Percentiles rank a stretch among this genome's conserved stretches.
Evolutionary conservation across 257 asterid species (phyloP).

Genomic region (Pogostemon cablin): DNA sequence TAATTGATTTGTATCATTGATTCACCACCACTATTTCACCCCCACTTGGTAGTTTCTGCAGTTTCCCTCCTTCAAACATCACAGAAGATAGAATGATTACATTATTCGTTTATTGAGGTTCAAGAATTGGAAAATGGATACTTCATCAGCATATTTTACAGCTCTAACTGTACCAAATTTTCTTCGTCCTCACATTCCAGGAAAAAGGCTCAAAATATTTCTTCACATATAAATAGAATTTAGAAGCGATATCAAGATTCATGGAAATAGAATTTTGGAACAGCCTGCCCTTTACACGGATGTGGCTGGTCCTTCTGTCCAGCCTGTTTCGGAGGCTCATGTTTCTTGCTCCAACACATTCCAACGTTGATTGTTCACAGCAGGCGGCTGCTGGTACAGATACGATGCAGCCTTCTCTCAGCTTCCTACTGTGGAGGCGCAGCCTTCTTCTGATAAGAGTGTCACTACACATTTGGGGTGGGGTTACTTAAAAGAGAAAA

Average conservation of each 20-base stretch:
- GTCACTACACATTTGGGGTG: no score
- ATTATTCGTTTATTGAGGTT: constrained; percentile 20
- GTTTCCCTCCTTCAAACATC: constrained; percentile 15
- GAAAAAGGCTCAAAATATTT: constrained; percentile 42
- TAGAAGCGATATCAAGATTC: constrained; percentile 21
- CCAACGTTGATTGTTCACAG: no score
- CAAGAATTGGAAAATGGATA: constrained; percentile 43
- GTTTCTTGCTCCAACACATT: no score
- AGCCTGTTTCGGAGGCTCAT: no score
- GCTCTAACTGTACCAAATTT: constrained; percentile 40
- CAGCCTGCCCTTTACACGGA: no score
- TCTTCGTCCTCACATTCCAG: constrained; percentile 44
- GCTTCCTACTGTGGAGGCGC: no score
- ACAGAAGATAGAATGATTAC: not conserved
- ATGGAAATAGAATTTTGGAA: constrained; percentile 30
- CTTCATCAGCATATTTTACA: constrained; percentile 39
- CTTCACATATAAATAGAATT: constrained; percentile 20
- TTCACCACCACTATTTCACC: constrained; percentile 34
- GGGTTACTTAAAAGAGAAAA: no score
- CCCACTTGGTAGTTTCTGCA: constrained; percentile 8
- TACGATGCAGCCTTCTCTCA: no score
- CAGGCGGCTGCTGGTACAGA: no score
- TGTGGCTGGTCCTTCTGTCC: no score
- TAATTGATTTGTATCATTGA: constrained; percentile 23
- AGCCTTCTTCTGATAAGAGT: no score